Conservation (phyloP, 2,329 filamentous ascomycete species). For the Colletotrichum sp. region DNA sequence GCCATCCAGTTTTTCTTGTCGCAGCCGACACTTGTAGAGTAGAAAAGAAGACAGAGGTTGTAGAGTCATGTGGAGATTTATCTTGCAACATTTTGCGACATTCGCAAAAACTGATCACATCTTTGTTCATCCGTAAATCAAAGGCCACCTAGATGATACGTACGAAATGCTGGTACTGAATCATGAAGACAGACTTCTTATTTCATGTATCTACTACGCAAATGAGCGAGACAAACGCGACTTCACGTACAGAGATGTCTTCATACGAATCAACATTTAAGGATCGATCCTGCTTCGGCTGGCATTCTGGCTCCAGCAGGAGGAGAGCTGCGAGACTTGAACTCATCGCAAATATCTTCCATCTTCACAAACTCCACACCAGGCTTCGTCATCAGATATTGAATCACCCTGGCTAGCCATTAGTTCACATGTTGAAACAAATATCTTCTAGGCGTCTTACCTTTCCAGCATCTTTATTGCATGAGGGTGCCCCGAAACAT, state of each 20-base stretch:
- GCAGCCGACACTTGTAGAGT: neutral
- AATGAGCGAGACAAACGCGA: neutral
- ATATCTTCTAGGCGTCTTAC: neutral
- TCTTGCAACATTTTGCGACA: neutral
- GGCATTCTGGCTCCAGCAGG: constrained; percentile 66
- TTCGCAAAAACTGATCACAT: no score
- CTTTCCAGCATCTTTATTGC: constrained; percentile 73
- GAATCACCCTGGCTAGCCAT: constrained; percentile 56
- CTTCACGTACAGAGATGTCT: neutral
- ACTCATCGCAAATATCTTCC: constrained; percentile 72
- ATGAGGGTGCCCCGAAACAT: constrained; percentile 74
- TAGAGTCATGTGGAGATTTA: neutral
- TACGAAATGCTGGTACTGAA: neutral
- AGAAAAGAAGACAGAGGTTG: neutral
- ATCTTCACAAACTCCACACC: constrained; percentile 73
- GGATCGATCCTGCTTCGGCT: constrained; percentile 31
- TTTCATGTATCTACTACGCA: neutral
- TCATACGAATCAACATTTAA: neutral
- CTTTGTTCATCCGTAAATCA: neutral
- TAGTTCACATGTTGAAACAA: neutral
- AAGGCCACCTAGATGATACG: neutral
- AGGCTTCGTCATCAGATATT: constrained; percentile 67
- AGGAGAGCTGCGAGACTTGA: constrained; percentile 68
- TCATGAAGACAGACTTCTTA: neutral
- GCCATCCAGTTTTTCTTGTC: constrained; percentile 24